Conservation (phyloP, 129 eudicot species). For the Pulicaria dysenterica region DNA sequence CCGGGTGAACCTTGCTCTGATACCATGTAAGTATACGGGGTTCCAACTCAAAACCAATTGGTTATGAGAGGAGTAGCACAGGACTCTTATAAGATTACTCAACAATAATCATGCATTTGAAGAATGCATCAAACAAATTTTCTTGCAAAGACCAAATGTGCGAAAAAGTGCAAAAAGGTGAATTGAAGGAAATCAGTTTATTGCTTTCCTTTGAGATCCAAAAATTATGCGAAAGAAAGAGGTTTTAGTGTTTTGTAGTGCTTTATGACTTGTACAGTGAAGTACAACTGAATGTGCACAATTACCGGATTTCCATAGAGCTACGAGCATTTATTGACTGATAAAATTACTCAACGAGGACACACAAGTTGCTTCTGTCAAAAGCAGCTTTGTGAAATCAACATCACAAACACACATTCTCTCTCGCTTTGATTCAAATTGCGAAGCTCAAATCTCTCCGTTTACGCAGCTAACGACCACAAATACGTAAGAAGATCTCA, state of each 20-base stretch:
- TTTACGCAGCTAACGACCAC: not conserved
- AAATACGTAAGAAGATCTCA: slow-evolving; percentile 7
- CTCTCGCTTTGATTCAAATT: slow-evolving; percentile 7
- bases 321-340: slow-evolving; percentile 8
- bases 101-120: too few species aligned
- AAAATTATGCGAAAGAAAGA: not conserved
- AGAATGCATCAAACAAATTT: too few species aligned
- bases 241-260: slow-evolving; percentile 1
- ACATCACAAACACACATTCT: slow-evolving; percentile 16
- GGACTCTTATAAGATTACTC: too few species aligned
- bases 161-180: slow-evolving; percentile 1
- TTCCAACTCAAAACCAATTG: too few species aligned
- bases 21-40: too few species aligned
- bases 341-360: slow-evolving; percentile 13
- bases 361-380: slow-evolving; percentile 3
- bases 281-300: slow-evolving; percentile 21
- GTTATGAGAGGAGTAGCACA: too few species aligned
- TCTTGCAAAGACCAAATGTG: not conserved
- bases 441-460: slow-evolving; percentile 10
- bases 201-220: slow-evolving; percentile 7
- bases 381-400: slow-evolving; percentile 1
- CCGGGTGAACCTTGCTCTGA: too few species aligned
- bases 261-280: slow-evolving; percentile 34
- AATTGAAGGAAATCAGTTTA: not conserved
- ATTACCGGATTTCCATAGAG: slow-evolving; percentile 18